Base-by-base conservation (phyloP, 768 basidiomycete genomes). In the Lenzites betulinus region DNA sequence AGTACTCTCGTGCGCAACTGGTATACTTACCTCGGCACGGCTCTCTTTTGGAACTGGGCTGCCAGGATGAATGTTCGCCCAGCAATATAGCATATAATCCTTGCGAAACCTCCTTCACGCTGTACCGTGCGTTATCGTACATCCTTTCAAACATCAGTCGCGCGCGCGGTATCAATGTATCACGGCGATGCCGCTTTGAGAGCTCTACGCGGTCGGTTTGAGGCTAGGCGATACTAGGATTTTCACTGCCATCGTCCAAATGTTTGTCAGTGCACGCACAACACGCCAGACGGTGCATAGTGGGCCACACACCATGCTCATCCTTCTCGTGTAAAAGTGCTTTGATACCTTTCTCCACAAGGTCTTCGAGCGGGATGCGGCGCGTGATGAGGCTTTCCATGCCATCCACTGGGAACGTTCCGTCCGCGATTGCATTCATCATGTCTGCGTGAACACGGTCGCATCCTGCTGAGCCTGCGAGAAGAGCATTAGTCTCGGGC, bases 331-430 rank as follows among this genome's bases (percentile, higher is more conserved):
- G 66, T 26, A 79, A 52, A 11, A 82, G 70, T 15, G 73, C 67
- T 51, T 75, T 66, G 49, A 83, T 73, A 1, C 80, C 81, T 41
- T 78, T 68, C 49, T 77, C 73, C 7, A 81, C 75, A 15, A 80
- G 67, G 55, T 81, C 78, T 15, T 80, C 72, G 3, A 83, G 56
- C 0, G 61, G 51, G 23, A 81, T 79, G 53, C 71, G 75, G 33
- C 69, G 71, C 1, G 81, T 81, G 60, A 83, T 77, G 26, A 82
- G 54, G 22, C 75, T 70, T 51, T 77, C 77, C 18, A 81, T 64
- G 1, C 73, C 74, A 1, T 62, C 46, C 12, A 50, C n/a, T 5
- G 12, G 15, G 25, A 83, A 74, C 56, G 73, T 75, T 1, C 78
- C 80, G 13, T 70, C 64, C 8, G 71, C 74, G 7, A 82, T 68